Evolutionary conservation across 257 asterid species (phyloP), one percentile per base, ranked within the genome.

Genomic region (Rehmannia glutinosa): DNA sequence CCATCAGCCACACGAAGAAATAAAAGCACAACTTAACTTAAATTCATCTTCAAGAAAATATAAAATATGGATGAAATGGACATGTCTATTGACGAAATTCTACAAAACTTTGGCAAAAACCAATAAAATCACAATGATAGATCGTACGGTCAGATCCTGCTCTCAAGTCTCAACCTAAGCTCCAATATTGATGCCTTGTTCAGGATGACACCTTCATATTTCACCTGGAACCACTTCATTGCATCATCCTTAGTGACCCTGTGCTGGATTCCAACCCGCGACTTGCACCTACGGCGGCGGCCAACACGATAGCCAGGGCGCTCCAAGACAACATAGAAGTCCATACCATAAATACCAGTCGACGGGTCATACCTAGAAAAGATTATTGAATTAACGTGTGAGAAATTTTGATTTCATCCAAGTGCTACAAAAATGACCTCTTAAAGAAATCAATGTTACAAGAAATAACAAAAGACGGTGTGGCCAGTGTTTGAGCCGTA

Each of bases 271-370:
- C 84, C 84, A 46, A 80, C 84, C 3, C 81, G 84, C 45, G 84
- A 36, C 79, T 80, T 80, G 84, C 84, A 80, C 75, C 84, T 72
- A 28, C 84, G 84, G 5, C 84, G 81, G 7, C 84, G 81, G 0
- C 84, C 84, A 6, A 80, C 84, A 23, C 84, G 84, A 8, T 80
- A 80, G 0, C 84, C 84, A 1, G 84, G 84, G 19, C 84, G 84
- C 32, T 80, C 84, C 79, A 80, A 61, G 25, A 80, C 81, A 3
- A 80, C 79, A 0, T 72, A 80, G 65, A 80, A 80, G 64, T 80
- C 84, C 84, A 80, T 80, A 12, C 84, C 84, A 4, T 80, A 80
- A 21, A 80, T 80, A 73, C 84, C 84, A 7, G 84, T 80, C 17
- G 84, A 80, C 15, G 84, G 84, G 39, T 80, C 84, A 10, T 80